These are phyloP conservation scores for Colletotrichum orchidophilum DNA, from an alignment of 2,329 filamentous ascomycete species.

Conservation along the genomic window DNA sequence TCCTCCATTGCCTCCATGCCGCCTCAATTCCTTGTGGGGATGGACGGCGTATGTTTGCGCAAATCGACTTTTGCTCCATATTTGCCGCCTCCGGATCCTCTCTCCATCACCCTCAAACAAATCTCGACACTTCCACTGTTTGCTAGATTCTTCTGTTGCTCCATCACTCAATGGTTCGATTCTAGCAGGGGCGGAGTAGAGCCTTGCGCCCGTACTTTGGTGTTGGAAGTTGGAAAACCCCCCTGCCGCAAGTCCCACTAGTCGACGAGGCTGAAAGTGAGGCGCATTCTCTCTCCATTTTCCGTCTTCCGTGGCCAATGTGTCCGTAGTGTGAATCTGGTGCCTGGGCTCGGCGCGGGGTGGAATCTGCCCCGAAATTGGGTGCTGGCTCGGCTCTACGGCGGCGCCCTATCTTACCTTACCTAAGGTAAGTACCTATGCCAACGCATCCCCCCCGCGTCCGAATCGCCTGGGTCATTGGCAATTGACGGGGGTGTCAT, in stretches of 20 bases:
- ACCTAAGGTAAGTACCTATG: no score
- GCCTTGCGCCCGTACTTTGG: neutral
- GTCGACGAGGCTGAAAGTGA: conserved; percentile 15
- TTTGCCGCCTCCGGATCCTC: neutral
- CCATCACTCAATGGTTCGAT: neutral
- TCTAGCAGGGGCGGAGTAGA: neutral
- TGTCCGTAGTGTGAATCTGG: neutral
- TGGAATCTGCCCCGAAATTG: neutral
- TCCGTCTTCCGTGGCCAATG: neutral
- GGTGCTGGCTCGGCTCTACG: neutral
- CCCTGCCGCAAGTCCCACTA: conserved; percentile 11
- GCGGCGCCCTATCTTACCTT: neutral
- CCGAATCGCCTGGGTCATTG: neutral
- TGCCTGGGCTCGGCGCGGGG: neutral
- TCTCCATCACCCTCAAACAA: neutral
- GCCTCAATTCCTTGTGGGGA: neutral
- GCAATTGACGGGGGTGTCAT: neutral
- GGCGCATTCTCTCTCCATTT: neutral
- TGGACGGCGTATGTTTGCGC: neutral
- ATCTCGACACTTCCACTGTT: conserved; percentile 2
- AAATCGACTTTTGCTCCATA: neutral
- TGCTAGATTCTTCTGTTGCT: conserved; percentile 11
- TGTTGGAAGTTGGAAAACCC: neutral
- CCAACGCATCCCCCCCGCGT: conserved; percentile 8
- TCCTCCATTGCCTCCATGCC: neutral